These are phyloP conservation scores for Rhizopogon salebrosus DNA, from an alignment of 768 basidiomycete genomes.

Conservation along the genomic window DNA sequence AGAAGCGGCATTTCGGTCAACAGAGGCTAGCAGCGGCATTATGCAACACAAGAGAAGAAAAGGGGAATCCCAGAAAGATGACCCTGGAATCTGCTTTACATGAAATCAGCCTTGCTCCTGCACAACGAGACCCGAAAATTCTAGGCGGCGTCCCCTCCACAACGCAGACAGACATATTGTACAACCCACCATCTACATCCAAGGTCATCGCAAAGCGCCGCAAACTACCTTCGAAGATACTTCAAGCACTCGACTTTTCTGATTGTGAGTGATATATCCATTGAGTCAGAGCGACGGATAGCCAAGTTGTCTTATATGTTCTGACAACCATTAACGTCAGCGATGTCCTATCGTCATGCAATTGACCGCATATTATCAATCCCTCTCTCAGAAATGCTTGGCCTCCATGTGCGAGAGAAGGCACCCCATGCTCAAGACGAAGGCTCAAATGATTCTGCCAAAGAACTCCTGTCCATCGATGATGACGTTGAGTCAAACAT, in stretches of 20 bases:
- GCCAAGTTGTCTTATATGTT: neutral
- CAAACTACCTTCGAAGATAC: conserved; percentile 17
- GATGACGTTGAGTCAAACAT: neutral
- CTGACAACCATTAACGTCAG: conserved; percentile 9
- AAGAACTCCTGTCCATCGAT: neutral
- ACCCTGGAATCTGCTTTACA: conserved; percentile 10
- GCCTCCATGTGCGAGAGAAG: neutral
- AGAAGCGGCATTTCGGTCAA: conserved; percentile 57
- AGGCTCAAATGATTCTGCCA: neutral
- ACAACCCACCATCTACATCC: conserved; percentile 6
- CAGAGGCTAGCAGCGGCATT: conserved; percentile 50
- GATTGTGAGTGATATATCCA: conserved; percentile 20
- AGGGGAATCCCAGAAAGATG: neutral
- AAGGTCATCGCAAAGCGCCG: conserved; percentile 1
- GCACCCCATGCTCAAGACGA: neutral
- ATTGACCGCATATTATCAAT: conserved; percentile 17
- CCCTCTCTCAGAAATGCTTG: neutral
- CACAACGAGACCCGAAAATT: conserved; percentile 8
- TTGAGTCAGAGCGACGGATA: too few species aligned
- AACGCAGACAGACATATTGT: neutral
- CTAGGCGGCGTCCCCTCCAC: neutral
- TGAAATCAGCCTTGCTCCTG: conserved; percentile 24
- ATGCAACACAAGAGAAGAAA: conserved; percentile 9
- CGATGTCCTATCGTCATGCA: conserved; percentile 24
- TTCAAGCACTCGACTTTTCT: conserved; percentile 18